A percentile compares a stretch with the other conserved stretches of the same genome.
phyloP scores from a whole-genome alignment of 2,329 filamentous ascomycete species.

The Orbilia oligospora region DNA sequence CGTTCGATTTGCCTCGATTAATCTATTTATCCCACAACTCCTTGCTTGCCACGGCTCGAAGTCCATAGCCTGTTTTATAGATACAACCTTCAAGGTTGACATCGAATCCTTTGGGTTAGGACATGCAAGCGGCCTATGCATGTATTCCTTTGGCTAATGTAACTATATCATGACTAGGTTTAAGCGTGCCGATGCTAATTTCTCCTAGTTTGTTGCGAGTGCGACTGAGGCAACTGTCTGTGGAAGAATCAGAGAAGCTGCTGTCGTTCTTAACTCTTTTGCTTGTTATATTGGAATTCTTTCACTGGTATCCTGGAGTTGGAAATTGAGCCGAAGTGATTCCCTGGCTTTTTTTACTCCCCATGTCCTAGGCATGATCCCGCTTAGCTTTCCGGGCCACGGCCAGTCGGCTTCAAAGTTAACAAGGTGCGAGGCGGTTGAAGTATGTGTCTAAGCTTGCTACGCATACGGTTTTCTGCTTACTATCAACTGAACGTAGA shows the following conservation, averaged over 20 bases:
- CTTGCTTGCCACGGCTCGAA: slow-evolving; percentile 20
- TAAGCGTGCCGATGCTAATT: slow-evolving; percentile 5
- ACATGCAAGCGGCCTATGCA: slow-evolving; percentile 38
- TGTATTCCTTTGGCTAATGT: slow-evolving; percentile 50
- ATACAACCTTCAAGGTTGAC: slow-evolving; percentile 13
- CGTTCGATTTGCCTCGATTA: slow-evolving; percentile 37
- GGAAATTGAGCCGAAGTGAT: slow-evolving; percentile 9
- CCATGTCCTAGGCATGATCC: not conserved
- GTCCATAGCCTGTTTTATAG: slow-evolving; percentile 42
- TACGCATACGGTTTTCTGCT: not conserved
- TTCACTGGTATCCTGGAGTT: not conserved
- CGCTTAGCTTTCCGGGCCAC: not conserved
- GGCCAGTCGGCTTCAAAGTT: not conserved
- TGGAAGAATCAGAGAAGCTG: not conserved
- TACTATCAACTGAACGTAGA: not conserved
- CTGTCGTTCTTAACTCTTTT: not conserved
- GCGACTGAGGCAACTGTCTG: slow-evolving; percentile 6
- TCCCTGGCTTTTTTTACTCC: not conserved
- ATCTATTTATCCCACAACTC: slow-evolving; percentile 28
- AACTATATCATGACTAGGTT: slow-evolving; percentile 32
- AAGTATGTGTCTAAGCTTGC: not conserved
- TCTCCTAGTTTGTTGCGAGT: slow-evolving; percentile 7
- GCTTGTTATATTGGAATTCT: not conserved
- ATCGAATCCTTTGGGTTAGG: slow-evolving; percentile 49
- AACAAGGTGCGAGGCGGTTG: slow-evolving; percentile 6